Evolutionary conservation across 352 stramenopile species (phyloP).

Genomic region (Blastocystis sp.): DNA sequence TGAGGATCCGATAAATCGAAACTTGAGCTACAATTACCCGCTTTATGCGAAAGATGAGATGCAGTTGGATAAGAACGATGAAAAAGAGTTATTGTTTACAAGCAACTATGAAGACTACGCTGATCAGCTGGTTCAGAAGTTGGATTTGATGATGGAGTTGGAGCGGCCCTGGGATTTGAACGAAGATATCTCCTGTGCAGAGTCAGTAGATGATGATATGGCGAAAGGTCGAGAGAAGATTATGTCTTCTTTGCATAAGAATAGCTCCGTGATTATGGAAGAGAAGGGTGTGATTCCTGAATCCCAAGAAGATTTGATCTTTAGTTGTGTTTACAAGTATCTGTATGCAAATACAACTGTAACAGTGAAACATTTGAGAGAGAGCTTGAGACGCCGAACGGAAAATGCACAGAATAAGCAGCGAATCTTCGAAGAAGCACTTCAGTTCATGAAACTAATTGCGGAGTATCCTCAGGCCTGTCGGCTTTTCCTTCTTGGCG

Average conservation of each 20-base stretch:
- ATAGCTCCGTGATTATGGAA: conserved; percentile 19
- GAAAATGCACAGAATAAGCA: conserved; percentile 32
- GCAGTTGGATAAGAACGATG: not conserved
- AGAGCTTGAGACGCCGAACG: not conserved
- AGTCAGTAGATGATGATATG: not conserved
- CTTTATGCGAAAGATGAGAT: not conserved
- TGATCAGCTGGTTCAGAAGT: not conserved
- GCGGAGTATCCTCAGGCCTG: not conserved
- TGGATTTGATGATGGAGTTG: conserved; percentile 44
- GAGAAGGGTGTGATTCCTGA: conserved; percentile 49
- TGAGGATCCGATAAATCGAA: too few species aligned
- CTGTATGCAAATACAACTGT: not conserved
- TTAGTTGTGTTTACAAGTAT: conserved; percentile 15
- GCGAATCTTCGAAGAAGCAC: not conserved
- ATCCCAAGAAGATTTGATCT: not conserved
- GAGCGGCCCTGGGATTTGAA: conserved; percentile 10
- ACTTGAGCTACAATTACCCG: too few species aligned
- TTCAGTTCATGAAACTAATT: not conserved
- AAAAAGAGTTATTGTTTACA: not conserved
- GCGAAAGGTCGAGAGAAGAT: not conserved
- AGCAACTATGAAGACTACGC: conserved; percentile 30
- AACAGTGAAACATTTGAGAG: not conserved
- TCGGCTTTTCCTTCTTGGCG: conserved; percentile 34
- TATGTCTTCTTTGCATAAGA: not conserved
- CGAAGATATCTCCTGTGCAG: not conserved